phyloP scores from a whole-genome alignment of 2,329 filamentous ascomycete species.

The Talaromyces albobiverticillius region DNA sequence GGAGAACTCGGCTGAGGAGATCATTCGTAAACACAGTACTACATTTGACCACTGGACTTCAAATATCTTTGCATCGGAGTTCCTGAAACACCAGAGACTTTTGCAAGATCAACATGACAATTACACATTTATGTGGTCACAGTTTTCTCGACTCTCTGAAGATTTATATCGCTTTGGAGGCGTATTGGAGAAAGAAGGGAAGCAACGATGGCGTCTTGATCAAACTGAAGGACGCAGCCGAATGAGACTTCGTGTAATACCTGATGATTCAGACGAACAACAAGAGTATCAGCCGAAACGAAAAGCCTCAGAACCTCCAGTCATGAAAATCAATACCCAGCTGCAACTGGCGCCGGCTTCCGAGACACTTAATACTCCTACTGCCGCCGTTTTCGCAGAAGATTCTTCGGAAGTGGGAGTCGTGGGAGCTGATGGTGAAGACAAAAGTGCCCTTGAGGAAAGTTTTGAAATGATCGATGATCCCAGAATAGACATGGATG shows the following conservation, averaged over 20 bases:
- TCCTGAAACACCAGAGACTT: conserved; percentile 83
- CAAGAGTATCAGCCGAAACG: conserved; percentile 83
- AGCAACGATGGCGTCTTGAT: conserved; percentile 84
- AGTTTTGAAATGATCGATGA: conserved; percentile 97
- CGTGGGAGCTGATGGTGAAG: conserved; percentile 32
- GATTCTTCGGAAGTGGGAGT: conserved; percentile 31
- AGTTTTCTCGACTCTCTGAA: conserved; percentile 74
- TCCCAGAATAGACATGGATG: conserved; percentile 78
- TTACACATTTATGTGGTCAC: conserved; percentile 69
- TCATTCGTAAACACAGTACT: conserved; percentile 77
- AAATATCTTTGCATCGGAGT: conserved; percentile 90
- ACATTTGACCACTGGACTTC: conserved; percentile 90
- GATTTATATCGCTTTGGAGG: conserved; percentile 77
- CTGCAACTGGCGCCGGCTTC: conserved; percentile 39
- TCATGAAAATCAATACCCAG: conserved; percentile 47
- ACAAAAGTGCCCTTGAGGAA: conserved; percentile 63
- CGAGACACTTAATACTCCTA: conserved; percentile 40
- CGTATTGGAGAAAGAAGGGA: conserved; percentile 65
- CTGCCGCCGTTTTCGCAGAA: conserved; percentile 23
- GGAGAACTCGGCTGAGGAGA: conserved; percentile 64
- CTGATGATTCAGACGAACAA: conserved; percentile 66
- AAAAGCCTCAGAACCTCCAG: conserved; percentile 56
- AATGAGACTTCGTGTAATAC: conserved; percentile 84
- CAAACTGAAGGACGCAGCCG: conserved; percentile 93
- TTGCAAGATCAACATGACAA: conserved; percentile 94